Percentiles rank a stretch among this genome's conserved stretches.
These are phyloP conservation scores for Fusarium ambrosium DNA, from an alignment of 2,329 filamentous ascomycete species.

Conservation along the genomic window DNA sequence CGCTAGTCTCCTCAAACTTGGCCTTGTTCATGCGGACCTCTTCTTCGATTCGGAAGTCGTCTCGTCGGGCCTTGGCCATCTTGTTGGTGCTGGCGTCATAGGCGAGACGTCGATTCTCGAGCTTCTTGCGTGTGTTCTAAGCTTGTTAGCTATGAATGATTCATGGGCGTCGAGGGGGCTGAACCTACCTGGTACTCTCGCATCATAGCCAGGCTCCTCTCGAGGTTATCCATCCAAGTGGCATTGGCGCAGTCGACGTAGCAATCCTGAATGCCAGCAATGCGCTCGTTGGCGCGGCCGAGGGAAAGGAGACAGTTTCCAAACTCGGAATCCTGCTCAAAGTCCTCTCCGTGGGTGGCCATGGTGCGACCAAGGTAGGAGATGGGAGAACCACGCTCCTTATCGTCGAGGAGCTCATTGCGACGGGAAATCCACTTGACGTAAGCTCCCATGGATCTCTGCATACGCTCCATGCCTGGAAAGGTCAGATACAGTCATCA, in stretches of 20 bases:
- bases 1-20: constrained; percentile 95
- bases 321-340: constrained; percentile 90
- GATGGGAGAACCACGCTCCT: constrained; percentile 86
- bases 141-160: constrained; percentile 47
- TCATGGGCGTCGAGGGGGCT: neutral
- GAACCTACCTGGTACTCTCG: constrained; percentile 90
- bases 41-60: constrained; percentile 94
- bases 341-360: constrained; percentile 91
- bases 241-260: constrained; percentile 83
- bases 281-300: constrained; percentile 89
- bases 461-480: constrained; percentile 89
- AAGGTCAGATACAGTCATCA: constrained; percentile 17
- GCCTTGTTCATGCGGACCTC: constrained; percentile 91
- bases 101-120: constrained; percentile 88
- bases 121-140: constrained; percentile 86
- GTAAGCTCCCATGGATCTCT: constrained; percentile 87
- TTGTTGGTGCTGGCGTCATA: constrained; percentile 92
- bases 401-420: constrained; percentile 83
- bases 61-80: constrained; percentile 92
- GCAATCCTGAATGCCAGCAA: constrained; percentile 86
- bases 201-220: constrained; percentile 92
- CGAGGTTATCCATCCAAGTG: constrained; percentile 92
- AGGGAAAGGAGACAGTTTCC: constrained; percentile 84
- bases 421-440: constrained; percentile 90
- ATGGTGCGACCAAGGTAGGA: constrained; percentile 86